Conservation (phyloP, 352 stramenopile genomes). For the Phytopythium kandeliae region DNA sequence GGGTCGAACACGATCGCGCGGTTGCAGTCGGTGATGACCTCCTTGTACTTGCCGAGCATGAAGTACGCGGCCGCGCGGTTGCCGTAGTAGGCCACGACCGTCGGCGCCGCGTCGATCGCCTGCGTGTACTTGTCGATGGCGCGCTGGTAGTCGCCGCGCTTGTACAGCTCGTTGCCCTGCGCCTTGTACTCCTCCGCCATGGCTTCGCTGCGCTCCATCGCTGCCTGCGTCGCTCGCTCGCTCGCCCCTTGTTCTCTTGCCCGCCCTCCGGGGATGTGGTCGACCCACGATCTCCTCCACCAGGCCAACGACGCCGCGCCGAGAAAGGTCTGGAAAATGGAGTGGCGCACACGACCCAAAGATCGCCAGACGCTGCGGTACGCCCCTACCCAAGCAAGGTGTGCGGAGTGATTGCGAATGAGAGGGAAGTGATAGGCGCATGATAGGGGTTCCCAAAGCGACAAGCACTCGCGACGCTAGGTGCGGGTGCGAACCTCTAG, state of each 20-base stretch:
- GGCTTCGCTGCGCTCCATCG: conserved; percentile 36
- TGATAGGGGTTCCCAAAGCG: no score
- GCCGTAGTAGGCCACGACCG: conserved; percentile 83
- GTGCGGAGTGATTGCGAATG: no score
- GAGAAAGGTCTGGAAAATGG: neutral
- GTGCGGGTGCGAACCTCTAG: no score
- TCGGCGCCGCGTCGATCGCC: conserved; percentile 84
- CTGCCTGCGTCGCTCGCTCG: neutral
- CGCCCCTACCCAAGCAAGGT: no score
- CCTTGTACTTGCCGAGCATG: conserved; percentile 88
- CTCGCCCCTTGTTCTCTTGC: conserved; percentile 11
- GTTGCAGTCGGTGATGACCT: conserved; percentile 89
- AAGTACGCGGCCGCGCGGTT: conserved; percentile 89
- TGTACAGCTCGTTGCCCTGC: conserved; percentile 91
- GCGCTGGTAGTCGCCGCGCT: conserved; percentile 85
- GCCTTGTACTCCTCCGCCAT: conserved; percentile 77
- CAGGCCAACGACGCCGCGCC: no score
- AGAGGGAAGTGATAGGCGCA: no score
- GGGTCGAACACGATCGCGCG: conserved; percentile 86
- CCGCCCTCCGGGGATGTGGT: conserved; percentile 1
- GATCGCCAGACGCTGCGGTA: conserved; percentile 7
- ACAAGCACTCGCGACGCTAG: no score
- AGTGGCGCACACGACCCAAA: conserved; percentile 3
- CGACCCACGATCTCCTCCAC: no score
- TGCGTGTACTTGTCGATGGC: conserved; percentile 90